phyloP scores from a whole-genome alignment of 2,329 filamentous ascomycete genomes.

The Neofusicoccum cordaticola region DNA sequence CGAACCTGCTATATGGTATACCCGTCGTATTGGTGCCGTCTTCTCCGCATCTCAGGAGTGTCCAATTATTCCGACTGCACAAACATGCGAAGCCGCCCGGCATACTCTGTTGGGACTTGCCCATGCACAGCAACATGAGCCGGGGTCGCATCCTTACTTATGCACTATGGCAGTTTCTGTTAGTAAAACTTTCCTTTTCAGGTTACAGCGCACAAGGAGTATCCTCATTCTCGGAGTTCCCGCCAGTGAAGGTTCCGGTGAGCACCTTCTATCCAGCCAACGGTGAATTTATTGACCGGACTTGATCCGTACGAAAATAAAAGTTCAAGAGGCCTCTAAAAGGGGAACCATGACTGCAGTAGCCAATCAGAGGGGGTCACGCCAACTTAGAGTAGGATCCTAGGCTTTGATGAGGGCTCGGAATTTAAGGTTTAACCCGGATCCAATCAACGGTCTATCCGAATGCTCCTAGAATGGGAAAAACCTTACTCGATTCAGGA shows the following conservation, averaged over 20 bases:
- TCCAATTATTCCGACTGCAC: too few species aligned
- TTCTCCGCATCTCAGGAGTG: too few species aligned
- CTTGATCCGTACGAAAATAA: background rate
- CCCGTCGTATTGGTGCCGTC: background rate
- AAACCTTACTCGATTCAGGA: background rate
- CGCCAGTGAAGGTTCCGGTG: background rate
- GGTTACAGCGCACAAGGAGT: background rate
- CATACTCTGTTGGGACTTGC: background rate
- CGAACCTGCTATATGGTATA: background rate
- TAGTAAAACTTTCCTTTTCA: background rate
- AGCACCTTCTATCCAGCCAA: background rate
- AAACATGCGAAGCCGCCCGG: background rate
- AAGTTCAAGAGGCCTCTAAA: background rate
- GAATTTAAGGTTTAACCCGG: background rate
- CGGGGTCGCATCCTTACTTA: too few species aligned
- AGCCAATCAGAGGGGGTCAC: background rate
- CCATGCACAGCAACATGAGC: background rate
- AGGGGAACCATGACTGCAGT: background rate
- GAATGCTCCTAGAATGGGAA: background rate
- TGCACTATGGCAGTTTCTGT: background rate
- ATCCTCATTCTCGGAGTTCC: background rate
- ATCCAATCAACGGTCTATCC: background rate
- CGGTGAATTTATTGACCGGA: background rate
- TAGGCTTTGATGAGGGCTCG: background rate
- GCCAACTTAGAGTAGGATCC: background rate